Base-by-base conservation (phyloP, 1,139 yeast species). In the Geotrichum restrictum region DNA sequence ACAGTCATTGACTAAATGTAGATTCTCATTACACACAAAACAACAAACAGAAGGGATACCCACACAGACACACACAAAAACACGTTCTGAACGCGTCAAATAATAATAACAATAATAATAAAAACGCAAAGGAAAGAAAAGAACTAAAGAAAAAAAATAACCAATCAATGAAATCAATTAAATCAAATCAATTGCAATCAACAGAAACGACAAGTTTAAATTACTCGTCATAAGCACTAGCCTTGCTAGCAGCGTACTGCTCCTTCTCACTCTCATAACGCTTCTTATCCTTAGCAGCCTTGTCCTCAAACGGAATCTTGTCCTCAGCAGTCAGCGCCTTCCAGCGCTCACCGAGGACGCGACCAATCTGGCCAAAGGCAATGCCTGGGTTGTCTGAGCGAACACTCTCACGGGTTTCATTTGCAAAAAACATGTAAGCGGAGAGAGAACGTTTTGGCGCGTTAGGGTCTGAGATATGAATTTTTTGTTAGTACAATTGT, bases 381-480 rank as follows among this genome's bases (percentile, higher is more conserved):
- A 88, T 86, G 70, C 94, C 95, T 62, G 96, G 96, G 80, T 89
- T 87, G 72, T 89, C 96, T 59, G 91, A 83, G 73, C 95, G 82
- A 64, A 93, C 96, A 62, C 82, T 81, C 73, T 89, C 96, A 78
- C 98, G 88, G 81, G 87, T 86, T 68, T 88, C 97, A 69, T 88
- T 89, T 65, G 98, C 98, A 69, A 89, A 93, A 81, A 87, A 89
- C 98, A 93, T 89, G 83, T 93, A 93, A 52, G 98, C 96, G 58
- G 97, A 88, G 70, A 93, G 77, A 34, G 97, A 88, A 74, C 97
- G 85, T 87, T 93, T 93, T 71, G 98, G 98, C 60, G 98, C 98
- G 74, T 91, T 91, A 76, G 98, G 98, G 74, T 93, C 97, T 39
- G 21, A 7, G 18, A 13, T 8, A 21, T 10, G n/a, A 19, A 10